Conservation (phyloP, 352 stramenopile species). For the Thraustochytrium striatum region DNA sequence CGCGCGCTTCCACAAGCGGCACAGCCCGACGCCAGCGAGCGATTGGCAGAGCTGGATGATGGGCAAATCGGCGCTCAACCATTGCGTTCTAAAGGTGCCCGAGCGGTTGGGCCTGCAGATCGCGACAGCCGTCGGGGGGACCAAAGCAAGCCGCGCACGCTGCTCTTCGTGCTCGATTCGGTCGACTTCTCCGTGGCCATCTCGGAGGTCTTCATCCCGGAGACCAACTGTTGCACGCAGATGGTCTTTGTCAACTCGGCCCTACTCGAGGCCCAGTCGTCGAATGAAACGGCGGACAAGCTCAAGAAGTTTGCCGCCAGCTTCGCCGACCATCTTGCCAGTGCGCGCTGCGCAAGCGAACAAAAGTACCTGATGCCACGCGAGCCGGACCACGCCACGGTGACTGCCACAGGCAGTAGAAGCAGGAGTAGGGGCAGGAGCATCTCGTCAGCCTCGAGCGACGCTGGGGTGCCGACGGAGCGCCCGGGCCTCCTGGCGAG, state of each 20-base stretch:
- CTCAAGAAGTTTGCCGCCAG: not conserved
- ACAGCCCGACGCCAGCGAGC: not conserved
- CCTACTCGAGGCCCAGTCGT: not conserved
- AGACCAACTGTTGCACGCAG: slow-evolving; percentile 20
- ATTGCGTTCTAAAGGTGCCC: slow-evolving; percentile 17
- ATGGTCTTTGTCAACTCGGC: not conserved
- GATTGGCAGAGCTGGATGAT: slow-evolving; percentile 47
- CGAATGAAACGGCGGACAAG: slow-evolving; percentile 2
- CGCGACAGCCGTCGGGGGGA: slow-evolving; percentile 2
- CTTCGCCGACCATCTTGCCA: not conserved
- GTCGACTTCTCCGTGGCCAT: slow-evolving; percentile 8
- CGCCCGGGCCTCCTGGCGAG: too few species aligned
- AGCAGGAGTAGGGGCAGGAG: not conserved
- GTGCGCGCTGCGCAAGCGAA: not conserved
- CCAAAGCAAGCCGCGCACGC: slow-evolving; percentile 2
- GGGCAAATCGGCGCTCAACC: slow-evolving; percentile 33
- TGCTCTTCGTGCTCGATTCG: slow-evolving; percentile 33
- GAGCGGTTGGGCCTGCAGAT: slow-evolving; percentile 23
- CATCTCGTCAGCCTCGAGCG: not conserved
- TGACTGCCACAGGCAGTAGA: too few species aligned
- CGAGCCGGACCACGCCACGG: not conserved
- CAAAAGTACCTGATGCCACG: slow-evolving; percentile 8
- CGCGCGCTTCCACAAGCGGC: slow-evolving; percentile 40
- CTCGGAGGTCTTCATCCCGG: slow-evolving; percentile 31
- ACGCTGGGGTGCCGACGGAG: too few species aligned